phyloP scores from a whole-genome alignment of 495 filamentous ascomycete species.

The Penicillium parvum region DNA sequence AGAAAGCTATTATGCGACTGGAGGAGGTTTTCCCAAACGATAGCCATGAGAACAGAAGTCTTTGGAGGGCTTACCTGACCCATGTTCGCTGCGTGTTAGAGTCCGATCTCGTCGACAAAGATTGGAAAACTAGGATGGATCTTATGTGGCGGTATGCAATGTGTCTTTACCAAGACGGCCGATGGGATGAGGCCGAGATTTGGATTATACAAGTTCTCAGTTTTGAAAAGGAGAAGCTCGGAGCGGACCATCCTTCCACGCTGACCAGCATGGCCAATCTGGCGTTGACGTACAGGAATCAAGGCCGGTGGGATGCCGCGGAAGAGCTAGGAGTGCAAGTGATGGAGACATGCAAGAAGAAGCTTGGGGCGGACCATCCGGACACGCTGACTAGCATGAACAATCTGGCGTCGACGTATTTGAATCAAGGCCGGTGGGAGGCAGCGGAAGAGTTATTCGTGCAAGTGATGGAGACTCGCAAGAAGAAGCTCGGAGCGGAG shows the following conservation, averaged over 20 bases:
- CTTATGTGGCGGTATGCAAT: background rate
- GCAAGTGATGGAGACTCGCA: background rate
- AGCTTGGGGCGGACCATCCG: background rate
- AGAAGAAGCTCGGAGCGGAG: background rate
- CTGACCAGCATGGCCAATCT: constrained; percentile 1
- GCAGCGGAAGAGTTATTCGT: background rate
- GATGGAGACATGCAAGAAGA: background rate
- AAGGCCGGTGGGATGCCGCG: background rate
- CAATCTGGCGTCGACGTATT: background rate
- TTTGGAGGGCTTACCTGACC: constrained; percentile 26
- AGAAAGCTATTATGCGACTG: constrained; percentile 12
- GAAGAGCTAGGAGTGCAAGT: background rate
- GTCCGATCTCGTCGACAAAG: background rate
- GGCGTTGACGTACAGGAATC: background rate
- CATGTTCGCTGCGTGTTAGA: constrained; percentile 13
- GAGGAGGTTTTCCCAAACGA: constrained; percentile 17
- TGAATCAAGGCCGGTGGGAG: background rate
- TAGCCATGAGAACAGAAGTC: constrained; percentile 17
- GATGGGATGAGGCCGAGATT: constrained; percentile 1
- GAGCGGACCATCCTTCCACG: constrained; percentile 1
- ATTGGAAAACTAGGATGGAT: background rate
- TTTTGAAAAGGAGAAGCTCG: background rate
- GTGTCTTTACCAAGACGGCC: background rate
- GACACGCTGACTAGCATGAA: background rate
- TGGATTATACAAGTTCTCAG: background rate